A percentile compares a stretch with the other conserved stretches of the same genome.
Conservation (phyloP, 2,329 filamentous ascomycete species). For the Ophiocordyceps robertsii region DNA sequence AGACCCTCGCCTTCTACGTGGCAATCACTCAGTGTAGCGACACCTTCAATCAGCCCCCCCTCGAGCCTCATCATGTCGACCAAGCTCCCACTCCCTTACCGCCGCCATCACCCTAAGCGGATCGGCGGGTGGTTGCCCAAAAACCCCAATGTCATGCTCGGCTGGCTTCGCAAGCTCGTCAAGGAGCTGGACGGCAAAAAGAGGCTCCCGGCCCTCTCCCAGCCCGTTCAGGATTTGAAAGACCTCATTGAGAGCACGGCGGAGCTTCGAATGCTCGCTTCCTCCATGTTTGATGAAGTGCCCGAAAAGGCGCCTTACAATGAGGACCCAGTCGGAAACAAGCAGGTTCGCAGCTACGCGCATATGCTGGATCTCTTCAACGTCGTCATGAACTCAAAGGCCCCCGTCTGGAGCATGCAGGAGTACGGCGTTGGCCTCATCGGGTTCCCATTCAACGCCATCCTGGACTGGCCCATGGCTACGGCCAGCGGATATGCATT, state of each 20-base stretch:
- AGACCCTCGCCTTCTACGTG: too few relatives aligned
- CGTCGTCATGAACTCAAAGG: conserved; percentile 5
- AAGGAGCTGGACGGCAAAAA: neutral
- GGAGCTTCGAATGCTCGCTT: conserved; percentile 11
- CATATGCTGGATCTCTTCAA: conserved; percentile 10
- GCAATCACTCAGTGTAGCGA: too few relatives aligned
- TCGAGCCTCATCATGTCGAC: neutral
- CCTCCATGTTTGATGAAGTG: conserved; percentile 9
- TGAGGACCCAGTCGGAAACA: conserved; percentile 4
- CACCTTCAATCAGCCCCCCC: too few relatives aligned
- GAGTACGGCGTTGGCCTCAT: conserved; percentile 24
- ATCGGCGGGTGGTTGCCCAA: conserved; percentile 4
- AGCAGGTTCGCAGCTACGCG: conserved; percentile 5
- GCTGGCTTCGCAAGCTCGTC: conserved; percentile 2
- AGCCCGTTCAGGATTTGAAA: conserved; percentile 1
- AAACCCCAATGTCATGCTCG: neutral
- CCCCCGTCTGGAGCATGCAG: conserved; percentile 7
- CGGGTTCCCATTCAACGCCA: conserved; percentile 41
- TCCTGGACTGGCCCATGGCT: conserved; percentile 46
- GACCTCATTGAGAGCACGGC: conserved; percentile 5
- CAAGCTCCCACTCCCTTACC: neutral
- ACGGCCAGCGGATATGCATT: conserved; percentile 38
- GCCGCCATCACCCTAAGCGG: neutral
- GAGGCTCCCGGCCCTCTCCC: neutral
- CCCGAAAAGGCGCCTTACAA: conserved; percentile 10